These are phyloP conservation scores for Daldinia decipiens DNA, from an alignment of 495 filamentous ascomycete species.

Conservation along the genomic window DNA sequence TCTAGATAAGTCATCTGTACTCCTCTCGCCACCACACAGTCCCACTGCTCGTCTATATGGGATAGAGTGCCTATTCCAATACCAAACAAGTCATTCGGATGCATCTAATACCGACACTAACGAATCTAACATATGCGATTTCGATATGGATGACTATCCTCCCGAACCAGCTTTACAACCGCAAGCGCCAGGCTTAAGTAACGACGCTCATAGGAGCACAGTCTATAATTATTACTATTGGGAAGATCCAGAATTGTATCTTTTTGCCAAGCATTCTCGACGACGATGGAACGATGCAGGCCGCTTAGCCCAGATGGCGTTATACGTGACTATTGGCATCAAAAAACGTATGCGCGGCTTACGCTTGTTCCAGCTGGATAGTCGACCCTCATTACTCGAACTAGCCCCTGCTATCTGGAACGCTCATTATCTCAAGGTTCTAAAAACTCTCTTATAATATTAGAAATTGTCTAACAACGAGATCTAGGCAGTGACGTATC, in stretches of 20 bases:
- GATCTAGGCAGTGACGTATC: constrained; percentile 38
- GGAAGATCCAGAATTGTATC: background rate
- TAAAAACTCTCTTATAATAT: background rate
- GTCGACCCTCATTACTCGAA: constrained; percentile 50
- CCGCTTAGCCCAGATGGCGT: constrained; percentile 48
- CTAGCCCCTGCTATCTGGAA: constrained; percentile 60
- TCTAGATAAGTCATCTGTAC: constrained; percentile 44
- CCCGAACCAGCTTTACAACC: background rate
- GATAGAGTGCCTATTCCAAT: constrained; percentile 46
- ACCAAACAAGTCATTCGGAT: constrained; percentile 3
- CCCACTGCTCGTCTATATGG: constrained; percentile 49
- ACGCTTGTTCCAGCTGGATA: constrained; percentile 26
- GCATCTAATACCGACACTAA: background rate
- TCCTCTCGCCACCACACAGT: constrained; percentile 46
- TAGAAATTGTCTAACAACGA: constrained; percentile 41
- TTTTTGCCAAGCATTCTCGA: background rate
- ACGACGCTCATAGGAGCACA: background rate
- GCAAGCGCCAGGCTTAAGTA: constrained; percentile 20
- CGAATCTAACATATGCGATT: background rate
- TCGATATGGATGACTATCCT: background rate
- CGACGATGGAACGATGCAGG: constrained; percentile 40
- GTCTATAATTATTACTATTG: constrained; percentile 1
- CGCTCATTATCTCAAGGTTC: constrained; percentile 54
- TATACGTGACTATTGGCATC: constrained; percentile 49
- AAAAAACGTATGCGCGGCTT: constrained; percentile 43